phyloP scores from a whole-genome alignment of 129 eudicot species.

The Logfia minima region DNA sequence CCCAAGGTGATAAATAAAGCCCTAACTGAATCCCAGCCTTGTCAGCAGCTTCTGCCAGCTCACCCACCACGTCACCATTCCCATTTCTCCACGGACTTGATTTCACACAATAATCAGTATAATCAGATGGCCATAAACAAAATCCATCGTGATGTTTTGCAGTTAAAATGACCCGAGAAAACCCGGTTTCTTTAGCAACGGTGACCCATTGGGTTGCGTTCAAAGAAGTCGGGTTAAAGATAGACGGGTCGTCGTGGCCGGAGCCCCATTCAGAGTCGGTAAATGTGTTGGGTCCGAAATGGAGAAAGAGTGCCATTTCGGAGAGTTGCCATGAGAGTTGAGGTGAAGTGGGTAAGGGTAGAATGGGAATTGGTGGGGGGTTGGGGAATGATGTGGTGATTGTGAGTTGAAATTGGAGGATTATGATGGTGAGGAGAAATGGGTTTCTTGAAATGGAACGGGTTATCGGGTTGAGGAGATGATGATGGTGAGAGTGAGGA shows the following conservation, averaged over 20 bases:
- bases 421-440: conserved; percentile 26
- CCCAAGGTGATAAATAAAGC: conserved; percentile 94
- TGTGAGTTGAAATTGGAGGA: conserved; percentile 19
- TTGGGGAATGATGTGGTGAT: conserved; percentile 38
- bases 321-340: conserved; percentile 83
- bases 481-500: neutral
- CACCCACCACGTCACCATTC: conserved; percentile 75
- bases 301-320: conserved; percentile 85
- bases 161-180: conserved; percentile 66
- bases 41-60: conserved; percentile 73
- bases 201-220: conserved; percentile 77
- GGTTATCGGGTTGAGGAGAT: conserved; percentile 32
- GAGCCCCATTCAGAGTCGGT: conserved; percentile 85
- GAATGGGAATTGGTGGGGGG: conserved; percentile 80
- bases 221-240: conserved; percentile 55
- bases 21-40: conserved; percentile 65
- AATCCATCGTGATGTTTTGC: conserved; percentile 96
- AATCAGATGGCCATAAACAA: conserved; percentile 85
- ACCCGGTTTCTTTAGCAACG: conserved; percentile 70
- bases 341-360: conserved; percentile 68
- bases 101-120: conserved; percentile 69
- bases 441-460: conserved; percentile 32
- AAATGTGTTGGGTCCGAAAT: conserved; percentile 95
- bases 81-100: conserved; percentile 78
- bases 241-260: conserved; percentile 68